Evolutionary conservation across 192 early-diverging fungal species (phyloP), one percentile per base, ranked within the genome.

Genomic region (Paraglomus brasilianum): DNA sequence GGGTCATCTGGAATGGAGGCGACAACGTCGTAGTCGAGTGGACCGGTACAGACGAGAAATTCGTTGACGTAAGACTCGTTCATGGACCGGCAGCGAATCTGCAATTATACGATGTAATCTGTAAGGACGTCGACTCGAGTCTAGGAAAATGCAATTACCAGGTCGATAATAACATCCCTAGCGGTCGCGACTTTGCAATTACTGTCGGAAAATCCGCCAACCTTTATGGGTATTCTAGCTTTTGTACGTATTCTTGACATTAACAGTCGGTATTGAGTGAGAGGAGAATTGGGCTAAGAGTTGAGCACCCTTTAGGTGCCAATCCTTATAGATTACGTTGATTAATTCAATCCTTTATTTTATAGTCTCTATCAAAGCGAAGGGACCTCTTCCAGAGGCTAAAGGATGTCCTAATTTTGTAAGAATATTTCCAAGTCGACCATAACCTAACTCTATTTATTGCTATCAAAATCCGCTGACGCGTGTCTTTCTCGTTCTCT

Each of bases 321-420:
- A n/a, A n/a, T n/a, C n/a, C 48, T n/a, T n/a, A 49, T n/a, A 49
- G 17, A 49, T 49, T 49, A n/a, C 48, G 14, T 19, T n/a, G 3
- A 8, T 46, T 22, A 64, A 46, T 21, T 4, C 15, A 30, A 3
- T 64, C 5, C 45, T 47, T 47, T 64, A 42, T 30, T 9, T 64
- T n/a, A 39, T 64, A 64, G 61, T 64, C 21, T 46, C 61, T 24
- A 64, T 64, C 21, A n/a, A 21, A 11, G 15, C 61, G 9, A 13
- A 64, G 13, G 61, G 61, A 11, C n/a, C 0, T 47, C 40, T 64
- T 21, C 61, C 61, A 8, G 44, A 46, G 45, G 48, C 21, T 64
- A 64, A 46, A 8, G 61, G 61, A 15, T 64, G 61, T 64, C 61
- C 61, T 19, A 64, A 64, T 6, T 48, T 64, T 3, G 53, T 56